Conservation (phyloP, 1,284 basidiomycete genomes). For the Coniferiporia weirii region DNA sequence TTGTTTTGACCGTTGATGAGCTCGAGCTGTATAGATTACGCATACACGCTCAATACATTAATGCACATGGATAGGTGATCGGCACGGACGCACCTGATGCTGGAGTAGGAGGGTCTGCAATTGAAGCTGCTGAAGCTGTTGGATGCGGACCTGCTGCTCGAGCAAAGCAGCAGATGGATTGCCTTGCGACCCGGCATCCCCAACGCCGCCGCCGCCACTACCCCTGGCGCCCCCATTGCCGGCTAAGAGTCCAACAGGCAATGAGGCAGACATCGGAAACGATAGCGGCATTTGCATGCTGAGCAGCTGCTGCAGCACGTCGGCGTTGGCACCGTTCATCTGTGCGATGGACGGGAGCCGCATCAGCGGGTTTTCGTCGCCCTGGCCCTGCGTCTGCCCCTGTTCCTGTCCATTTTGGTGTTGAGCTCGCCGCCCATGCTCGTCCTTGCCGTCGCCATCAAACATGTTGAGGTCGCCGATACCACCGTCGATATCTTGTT, state of each 20-base stretch:
- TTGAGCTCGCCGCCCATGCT: not conserved
- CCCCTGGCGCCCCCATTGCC: not conserved
- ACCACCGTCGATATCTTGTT: not conserved
- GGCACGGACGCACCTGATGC: slow-evolving; percentile 56
- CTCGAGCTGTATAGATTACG: slow-evolving; percentile 48
- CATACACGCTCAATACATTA: not conserved
- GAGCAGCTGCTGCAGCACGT: slow-evolving; percentile 17
- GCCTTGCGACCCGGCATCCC: not conserved
- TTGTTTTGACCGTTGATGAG: slow-evolving; percentile 54
- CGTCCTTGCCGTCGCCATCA: not conserved
- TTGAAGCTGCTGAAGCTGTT: slow-evolving; percentile 70
- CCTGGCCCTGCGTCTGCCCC: not conserved
- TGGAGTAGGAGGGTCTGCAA: slow-evolving; percentile 79
- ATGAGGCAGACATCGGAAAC: not conserved
- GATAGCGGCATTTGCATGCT: slow-evolving; percentile 8
- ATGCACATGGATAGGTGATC: slow-evolving; percentile 7
- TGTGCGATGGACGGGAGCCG: not conserved
- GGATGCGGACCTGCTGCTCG: slow-evolving; percentile 65
- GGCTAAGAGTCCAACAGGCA: not conserved
- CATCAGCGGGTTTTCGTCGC: not conserved
- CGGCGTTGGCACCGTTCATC: slow-evolving; percentile 4
- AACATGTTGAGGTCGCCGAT: not conserved
- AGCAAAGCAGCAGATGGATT: slow-evolving; percentile 27
- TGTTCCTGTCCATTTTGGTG: not conserved
- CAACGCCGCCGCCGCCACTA: too few species aligned